Conservation (phyloP, 2,329 filamentous ascomycete species). For the Cryphonectria radicalis region DNA sequence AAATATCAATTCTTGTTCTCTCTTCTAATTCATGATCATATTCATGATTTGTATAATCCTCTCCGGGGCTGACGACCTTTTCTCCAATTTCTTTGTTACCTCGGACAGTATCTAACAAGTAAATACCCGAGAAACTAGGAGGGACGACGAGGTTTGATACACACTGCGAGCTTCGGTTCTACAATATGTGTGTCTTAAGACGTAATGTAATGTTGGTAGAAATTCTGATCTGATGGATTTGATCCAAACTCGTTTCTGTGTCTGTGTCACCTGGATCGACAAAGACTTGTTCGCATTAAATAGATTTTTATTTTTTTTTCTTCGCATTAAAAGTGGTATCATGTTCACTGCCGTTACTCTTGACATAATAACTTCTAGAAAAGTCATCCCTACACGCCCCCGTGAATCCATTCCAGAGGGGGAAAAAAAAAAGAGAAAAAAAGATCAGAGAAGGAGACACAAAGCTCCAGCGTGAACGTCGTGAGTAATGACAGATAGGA, state of each 20-base stretch:
- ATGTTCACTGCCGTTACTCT: background rate
- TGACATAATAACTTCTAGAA: background rate
- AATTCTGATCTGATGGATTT: background rate
- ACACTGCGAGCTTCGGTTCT: background rate
- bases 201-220: background rate
- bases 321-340: conserved; percentile 2
- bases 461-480: conserved; percentile 3
- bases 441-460: background rate
- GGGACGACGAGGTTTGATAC: background rate
- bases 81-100: too few species aligned
- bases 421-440: too few species aligned
- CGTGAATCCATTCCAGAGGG: conserved; percentile 3
- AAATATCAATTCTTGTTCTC: too few species aligned
- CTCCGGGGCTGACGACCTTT: too few species aligned
- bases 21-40: too few species aligned
- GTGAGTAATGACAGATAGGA: background rate
- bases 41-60: too few species aligned
- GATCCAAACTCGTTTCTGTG: background rate
- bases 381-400: background rate
- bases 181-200: background rate
- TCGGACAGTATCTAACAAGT: too few species aligned
- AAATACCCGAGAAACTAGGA: background rate
- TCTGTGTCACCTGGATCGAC: background rate
- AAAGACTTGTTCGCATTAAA: background rate
- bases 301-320: background rate